phyloP scores from a whole-genome alignment of 345 rosid genomes.

The Sapria himalayana region DNA sequence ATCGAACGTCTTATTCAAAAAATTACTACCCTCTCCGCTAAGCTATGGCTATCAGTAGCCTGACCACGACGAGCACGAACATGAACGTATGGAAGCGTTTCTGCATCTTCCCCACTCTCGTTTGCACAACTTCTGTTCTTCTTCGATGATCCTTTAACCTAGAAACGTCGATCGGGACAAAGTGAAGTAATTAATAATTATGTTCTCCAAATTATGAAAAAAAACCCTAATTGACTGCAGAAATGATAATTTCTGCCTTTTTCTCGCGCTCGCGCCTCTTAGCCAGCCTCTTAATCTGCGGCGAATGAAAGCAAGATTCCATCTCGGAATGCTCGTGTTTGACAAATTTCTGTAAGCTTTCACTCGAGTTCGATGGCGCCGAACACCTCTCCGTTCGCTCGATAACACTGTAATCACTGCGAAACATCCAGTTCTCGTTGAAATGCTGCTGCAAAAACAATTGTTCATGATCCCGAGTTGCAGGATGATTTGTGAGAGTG shows the following conservation, averaged over 20 bases:
- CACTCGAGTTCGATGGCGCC: conserved; percentile 17
- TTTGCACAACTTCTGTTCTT: conserved; percentile 19
- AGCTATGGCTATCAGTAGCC: conserved; percentile 69
- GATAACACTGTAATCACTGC: conserved; percentile 14
- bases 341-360: conserved; percentile 14
- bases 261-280: conserved; percentile 38
- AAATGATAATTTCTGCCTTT: conserved; percentile 18
- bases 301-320: conserved; percentile 14
- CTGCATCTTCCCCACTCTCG: conserved; percentile 22
- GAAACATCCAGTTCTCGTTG: conserved; percentile 14
- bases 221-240: not conserved
- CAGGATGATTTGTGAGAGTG: conserved; percentile 9
- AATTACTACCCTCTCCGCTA: conserved; percentile 46
- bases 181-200: not conserved
- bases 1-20: conserved; percentile 3
- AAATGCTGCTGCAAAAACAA: conserved; percentile 6
- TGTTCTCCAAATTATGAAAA: too few species aligned
- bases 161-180: not conserved
- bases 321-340: conserved; percentile 25
- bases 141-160: conserved; percentile 27
- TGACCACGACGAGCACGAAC: conserved; percentile 69
- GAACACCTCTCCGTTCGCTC: conserved; percentile 16
- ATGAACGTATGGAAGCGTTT: conserved; percentile 53
- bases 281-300: conserved; percentile 12
- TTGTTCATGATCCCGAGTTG: not conserved